phyloP scores from a whole-genome alignment of 805 yeast species.

The Metschnikowia proteae region DNA sequence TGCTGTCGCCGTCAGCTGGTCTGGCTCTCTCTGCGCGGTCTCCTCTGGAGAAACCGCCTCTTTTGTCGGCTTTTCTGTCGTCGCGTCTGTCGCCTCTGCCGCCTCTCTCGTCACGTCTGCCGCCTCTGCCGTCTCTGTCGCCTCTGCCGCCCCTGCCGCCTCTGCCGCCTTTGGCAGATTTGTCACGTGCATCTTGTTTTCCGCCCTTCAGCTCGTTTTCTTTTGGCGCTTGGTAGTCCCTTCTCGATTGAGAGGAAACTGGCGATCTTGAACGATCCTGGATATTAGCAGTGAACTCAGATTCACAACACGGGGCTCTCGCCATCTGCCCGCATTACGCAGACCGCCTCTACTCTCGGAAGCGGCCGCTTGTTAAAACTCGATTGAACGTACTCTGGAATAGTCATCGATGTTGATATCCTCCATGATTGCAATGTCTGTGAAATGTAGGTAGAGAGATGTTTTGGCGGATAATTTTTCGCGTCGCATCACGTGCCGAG shows the following conservation, averaged over 20 bases:
- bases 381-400: conserved; percentile 48
- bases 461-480: conserved; percentile 2
- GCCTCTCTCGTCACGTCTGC: not conserved
- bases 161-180: not conserved
- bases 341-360: not conserved
- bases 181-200: conserved; percentile 17
- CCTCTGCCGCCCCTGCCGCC: conserved; percentile 11
- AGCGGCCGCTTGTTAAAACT: not conserved
- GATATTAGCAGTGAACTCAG: not conserved
- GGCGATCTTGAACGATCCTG: conserved; percentile 30
- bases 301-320: not conserved
- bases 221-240: conserved; percentile 26
- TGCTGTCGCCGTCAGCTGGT: conserved; percentile 15
- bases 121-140: conserved; percentile 20
- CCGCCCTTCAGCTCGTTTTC: conserved; percentile 18
- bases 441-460: not conserved
- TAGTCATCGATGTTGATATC: conserved; percentile 62
- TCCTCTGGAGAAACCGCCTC: conserved; percentile 11
- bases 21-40: conserved; percentile 18
- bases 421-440: conserved; percentile 40
- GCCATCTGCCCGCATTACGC: not conserved
- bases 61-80: conserved; percentile 7
- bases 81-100: conserved; percentile 4
- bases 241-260: conserved; percentile 24
- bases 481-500: conserved; percentile 1